Evolutionary conservation across 1,284 basidiomycete species (phyloP).

Genomic region (Sporisorium graminicola): DNA sequence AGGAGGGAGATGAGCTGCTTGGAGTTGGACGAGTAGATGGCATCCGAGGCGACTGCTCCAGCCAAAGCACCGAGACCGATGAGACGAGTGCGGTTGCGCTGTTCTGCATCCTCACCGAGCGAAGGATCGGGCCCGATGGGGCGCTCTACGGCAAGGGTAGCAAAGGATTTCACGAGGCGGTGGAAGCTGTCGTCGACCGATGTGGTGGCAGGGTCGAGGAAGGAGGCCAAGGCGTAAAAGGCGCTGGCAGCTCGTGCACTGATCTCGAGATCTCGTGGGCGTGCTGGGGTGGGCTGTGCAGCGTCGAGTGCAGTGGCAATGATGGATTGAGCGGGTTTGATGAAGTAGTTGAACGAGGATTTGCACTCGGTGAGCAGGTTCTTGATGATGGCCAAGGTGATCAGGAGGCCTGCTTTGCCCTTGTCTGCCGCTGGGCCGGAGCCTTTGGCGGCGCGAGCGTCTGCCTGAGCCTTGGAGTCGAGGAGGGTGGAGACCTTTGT

Average conservation of each 20-base stretch:
- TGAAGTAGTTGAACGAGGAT: slow-evolving; percentile 85
- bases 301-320: slow-evolving; percentile 78
- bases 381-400: slow-evolving; percentile 87
- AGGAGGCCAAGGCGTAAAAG: slow-evolving; percentile 92
- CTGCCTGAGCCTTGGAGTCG: slow-evolving; percentile 80
- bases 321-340: slow-evolving; percentile 81
- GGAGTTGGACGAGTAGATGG: slow-evolving; percentile 84
- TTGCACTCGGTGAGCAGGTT: slow-evolving; percentile 90
- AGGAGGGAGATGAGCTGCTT: slow-evolving; percentile 79
- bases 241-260: slow-evolving; percentile 84
- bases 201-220: slow-evolving; percentile 77
- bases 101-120: slow-evolving; percentile 42
- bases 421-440: slow-evolving; percentile 76
- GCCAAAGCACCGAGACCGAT: slow-evolving; percentile 87
- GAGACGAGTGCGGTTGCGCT: slow-evolving; percentile 77
- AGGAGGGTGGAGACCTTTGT: slow-evolving; percentile 86
- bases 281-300: slow-evolving; percentile 70
- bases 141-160: slow-evolving; percentile 72
- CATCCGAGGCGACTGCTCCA: slow-evolving; percentile 85
- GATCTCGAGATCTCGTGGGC: slow-evolving; percentile 80
- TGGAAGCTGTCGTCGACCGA: slow-evolving; percentile 78
- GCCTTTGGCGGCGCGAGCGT: slow-evolving; percentile 78
- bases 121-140: slow-evolving; percentile 23
- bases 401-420: slow-evolving; percentile 83
- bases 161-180: slow-evolving; percentile 78